Conservation (phyloP, 495 filamentous ascomycete species). For the Penicillium paxilli region DNA sequence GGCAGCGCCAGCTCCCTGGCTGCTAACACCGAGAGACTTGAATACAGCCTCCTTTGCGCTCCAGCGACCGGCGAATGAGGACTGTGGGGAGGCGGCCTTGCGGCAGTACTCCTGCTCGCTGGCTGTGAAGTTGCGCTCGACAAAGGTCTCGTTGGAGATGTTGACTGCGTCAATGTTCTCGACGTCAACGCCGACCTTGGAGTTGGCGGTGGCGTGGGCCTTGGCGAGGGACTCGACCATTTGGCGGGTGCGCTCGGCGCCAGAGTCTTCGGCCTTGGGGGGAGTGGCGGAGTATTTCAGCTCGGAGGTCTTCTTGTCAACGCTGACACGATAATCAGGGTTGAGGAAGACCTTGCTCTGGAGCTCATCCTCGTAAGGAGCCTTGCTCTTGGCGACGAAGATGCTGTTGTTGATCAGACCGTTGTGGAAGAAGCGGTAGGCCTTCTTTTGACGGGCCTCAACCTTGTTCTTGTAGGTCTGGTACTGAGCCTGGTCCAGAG, state of each 20-base stretch:
- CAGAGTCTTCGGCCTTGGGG: conserved; percentile 56
- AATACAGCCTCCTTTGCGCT: conserved; percentile 98
- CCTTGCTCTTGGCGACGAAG: conserved; percentile 90
- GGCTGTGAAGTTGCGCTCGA: conserved; percentile 91
- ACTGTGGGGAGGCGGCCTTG: conserved; percentile 71
- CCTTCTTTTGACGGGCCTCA: conserved; percentile 91
- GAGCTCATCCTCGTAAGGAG: conserved; percentile 87
- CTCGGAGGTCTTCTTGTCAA: conserved; percentile 79
- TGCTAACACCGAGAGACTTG: conserved; percentile 88
- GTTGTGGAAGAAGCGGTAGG: conserved; percentile 97
- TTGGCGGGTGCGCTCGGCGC: conserved; percentile 65
- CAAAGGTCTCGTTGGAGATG: conserved; percentile 88
- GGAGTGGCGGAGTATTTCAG: conserved; percentile 70
- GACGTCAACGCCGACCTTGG: conserved; percentile 89
- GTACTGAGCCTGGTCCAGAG: conserved; percentile 85
- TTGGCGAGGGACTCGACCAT: conserved; percentile 79
- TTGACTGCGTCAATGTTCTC: conserved; percentile 83
- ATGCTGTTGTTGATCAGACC: conserved; percentile 95
- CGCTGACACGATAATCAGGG: conserved; percentile 82
- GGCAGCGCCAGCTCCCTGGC: conserved; percentile 83
- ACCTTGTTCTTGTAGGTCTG: conserved; percentile 83
- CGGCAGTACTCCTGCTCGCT: conserved; percentile 82
- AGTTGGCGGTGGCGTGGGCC: conserved; percentile 67
- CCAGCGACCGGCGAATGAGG: conserved; percentile 92
- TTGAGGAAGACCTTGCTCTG: conserved; percentile 88